phyloP scores from a whole-genome alignment of 768 basidiomycete genomes.

The Lanmaoa rubissima region DNA sequence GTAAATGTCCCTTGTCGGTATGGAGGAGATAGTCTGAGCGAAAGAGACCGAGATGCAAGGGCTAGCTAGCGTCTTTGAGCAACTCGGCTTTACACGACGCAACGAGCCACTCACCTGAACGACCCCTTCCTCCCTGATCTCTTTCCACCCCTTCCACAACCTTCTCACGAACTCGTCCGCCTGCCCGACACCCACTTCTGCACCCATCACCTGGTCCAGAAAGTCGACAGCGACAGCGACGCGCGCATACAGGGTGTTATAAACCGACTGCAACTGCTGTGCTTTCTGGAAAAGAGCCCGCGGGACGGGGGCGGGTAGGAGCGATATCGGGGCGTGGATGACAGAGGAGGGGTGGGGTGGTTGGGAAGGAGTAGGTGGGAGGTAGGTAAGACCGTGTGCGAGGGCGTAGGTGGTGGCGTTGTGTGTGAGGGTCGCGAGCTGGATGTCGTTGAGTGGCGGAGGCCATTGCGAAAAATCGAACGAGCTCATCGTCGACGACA shows the following conservation, averaged over 20 bases:
- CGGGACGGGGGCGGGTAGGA: slow-evolving; percentile 88
- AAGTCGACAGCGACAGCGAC: slow-evolving; percentile 79
- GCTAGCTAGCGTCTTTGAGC: slow-evolving; percentile 41
- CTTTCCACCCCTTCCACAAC: slow-evolving; percentile 86
- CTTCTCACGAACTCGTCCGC: slow-evolving; percentile 86
- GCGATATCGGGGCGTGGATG: slow-evolving; percentile 86
- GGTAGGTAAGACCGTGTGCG: slow-evolving; percentile 80
- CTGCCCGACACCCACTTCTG: slow-evolving; percentile 67
- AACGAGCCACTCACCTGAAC: slow-evolving; percentile 43
- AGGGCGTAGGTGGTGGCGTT: slow-evolving; percentile 82
- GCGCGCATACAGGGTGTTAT: slow-evolving; percentile 84
- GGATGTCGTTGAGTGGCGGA: slow-evolving; percentile 56
- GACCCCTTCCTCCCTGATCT: slow-evolving; percentile 61
- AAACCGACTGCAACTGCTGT: slow-evolving; percentile 63
- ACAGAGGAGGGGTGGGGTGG: slow-evolving; percentile 64
- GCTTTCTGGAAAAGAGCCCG: slow-evolving; percentile 66
- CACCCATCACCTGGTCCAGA: slow-evolving; percentile 82
- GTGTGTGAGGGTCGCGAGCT: slow-evolving; percentile 57
- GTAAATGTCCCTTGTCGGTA: slow-evolving; percentile 32
- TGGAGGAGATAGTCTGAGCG: slow-evolving; percentile 95
- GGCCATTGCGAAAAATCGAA: slow-evolving; percentile 71
- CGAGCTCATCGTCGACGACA: slow-evolving; percentile 18
- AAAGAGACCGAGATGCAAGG: slow-evolving; percentile 85
- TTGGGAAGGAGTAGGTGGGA: slow-evolving; percentile 48
- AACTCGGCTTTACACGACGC: not conserved